Evolutionary conservation across 192 early-diverging fungal genomes (phyloP).

Genomic region (Podila horticola): DNA sequence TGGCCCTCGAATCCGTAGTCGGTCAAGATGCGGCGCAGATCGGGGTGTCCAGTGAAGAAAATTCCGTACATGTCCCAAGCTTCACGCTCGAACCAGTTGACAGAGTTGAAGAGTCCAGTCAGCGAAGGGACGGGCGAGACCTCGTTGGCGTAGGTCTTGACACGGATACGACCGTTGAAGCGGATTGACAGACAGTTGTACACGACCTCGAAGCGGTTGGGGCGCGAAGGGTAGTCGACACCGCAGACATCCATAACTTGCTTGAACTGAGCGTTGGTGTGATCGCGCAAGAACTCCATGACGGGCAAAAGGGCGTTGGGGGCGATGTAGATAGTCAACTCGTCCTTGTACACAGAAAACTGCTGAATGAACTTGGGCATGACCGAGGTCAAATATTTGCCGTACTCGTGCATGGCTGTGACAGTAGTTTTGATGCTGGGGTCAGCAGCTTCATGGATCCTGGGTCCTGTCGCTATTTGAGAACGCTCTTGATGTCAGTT

Average conservation of each 20-base stretch:
- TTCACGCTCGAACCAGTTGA: constrained; percentile 99
- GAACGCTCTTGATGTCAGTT: not conserved
- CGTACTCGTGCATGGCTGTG: constrained; percentile 80
- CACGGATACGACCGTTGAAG: constrained; percentile 93
- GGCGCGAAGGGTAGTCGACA: constrained; percentile 90
- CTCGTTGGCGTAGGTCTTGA: constrained; percentile 98
- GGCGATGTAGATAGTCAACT: constrained; percentile 94
- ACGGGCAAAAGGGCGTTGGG: constrained; percentile 82
- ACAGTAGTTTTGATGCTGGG: constrained; percentile 47
- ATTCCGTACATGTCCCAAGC: constrained; percentile 99
- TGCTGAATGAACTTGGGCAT: constrained; percentile 98
- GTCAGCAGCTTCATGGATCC: constrained; percentile 43
- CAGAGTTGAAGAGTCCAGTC: constrained; percentile 80
- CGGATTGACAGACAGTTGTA: constrained; percentile 90
- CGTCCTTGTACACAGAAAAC: constrained; percentile 97
- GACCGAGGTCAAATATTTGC: constrained; percentile 84
- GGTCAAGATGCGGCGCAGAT: constrained; percentile 95
- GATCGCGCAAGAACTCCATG: constrained; percentile 92
- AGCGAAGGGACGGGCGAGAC: constrained; percentile 90
- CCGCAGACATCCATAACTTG: constrained; percentile 90
- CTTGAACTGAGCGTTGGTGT: constrained; percentile 93
- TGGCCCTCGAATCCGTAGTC: constrained; percentile 99
- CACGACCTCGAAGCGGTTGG: constrained; percentile 97
- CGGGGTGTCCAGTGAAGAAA: constrained; percentile 95
- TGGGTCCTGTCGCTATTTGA: constrained; percentile 32